Base-by-base conservation (phyloP, 495 filamentous ascomycete species). In the Xylaria telfairii region DNA sequence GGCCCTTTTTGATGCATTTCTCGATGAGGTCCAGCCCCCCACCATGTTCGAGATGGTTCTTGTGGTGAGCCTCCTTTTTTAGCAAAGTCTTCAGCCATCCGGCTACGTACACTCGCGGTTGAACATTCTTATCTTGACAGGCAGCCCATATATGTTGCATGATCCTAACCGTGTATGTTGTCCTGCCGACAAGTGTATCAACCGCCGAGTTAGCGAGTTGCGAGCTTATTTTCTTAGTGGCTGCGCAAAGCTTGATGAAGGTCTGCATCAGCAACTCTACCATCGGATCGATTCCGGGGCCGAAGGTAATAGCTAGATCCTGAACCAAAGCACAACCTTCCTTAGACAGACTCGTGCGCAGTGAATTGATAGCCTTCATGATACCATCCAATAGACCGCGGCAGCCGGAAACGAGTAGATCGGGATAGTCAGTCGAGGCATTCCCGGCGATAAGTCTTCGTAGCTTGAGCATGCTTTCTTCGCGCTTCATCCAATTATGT, bases 231-330 rank as follows among this genome's bases (percentile, higher is more conserved):
- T 97, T 97, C 81, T 98, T 98, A 17, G 93, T 94, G 9, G 88
- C 88, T 2, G 89, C 92, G 72, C 90, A 95, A 63, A 97, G 87
- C 76, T 97, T 97, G 81, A 97, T 89, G 71, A 97, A 86, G 69
- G 91, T 93, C 68, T 96, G 93, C 80, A 98, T 88, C 9, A 98
- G 84, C 19, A 97, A 87, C 75, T 99, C 96, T 26, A 96, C 90
- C 90, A 96, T 94, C 1, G 91, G 84, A 74, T 99, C 96, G 54
- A 98, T 87, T 68, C 85, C 91, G 0, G 94, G 85, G 2, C 94
- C 93, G 53, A 91, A 90, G 21, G 85, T 88, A 68, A 84, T 89
- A 13, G 93, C 95, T 28, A 98, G 80, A 51, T 98, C 96, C 75
- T 97, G 94, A 49, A 98, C 85, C 51, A 97, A 81, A 66, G 88